Conservation (phyloP, 1,284 basidiomycete genomes). For the Naganishia sp. region DNA sequence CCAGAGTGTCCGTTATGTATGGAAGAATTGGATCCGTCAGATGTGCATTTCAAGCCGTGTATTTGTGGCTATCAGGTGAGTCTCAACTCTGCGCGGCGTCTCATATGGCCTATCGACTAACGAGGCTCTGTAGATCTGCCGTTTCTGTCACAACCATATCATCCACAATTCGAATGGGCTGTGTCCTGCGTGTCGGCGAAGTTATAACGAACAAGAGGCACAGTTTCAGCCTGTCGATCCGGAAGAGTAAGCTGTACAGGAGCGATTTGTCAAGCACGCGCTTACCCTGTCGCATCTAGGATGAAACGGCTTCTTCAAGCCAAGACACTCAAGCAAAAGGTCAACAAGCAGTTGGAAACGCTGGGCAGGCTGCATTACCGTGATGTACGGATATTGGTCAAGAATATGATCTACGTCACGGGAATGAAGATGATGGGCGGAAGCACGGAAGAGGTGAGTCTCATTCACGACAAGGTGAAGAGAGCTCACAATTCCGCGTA, state of each 20-base stretch:
- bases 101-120: conserved; percentile 4
- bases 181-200: conserved; percentile 93
- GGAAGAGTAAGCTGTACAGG: conserved; percentile 74
- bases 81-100: conserved; percentile 19
- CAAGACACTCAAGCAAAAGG: conserved; percentile 92
- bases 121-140: conserved; percentile 73
- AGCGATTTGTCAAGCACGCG: too few relatives aligned
- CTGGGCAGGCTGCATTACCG: conserved; percentile 84
- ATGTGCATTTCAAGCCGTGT: conserved; percentile 99
- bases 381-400: conserved; percentile 93
- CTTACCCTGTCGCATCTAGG: conserved; percentile 55
- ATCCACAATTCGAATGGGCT: conserved; percentile 92
- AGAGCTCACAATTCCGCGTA: conserved; percentile 47
- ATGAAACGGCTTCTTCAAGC: conserved; percentile 93
- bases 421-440: conserved; percentile 86
- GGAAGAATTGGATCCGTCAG: conserved; percentile 98
- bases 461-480: background rate
- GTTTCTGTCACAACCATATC: conserved; percentile 99
- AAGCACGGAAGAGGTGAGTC: conserved; percentile 74
- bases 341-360: conserved; percentile 90
- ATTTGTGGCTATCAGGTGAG: conserved; percentile 95
- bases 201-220: conserved; percentile 88
- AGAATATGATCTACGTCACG: conserved; percentile 93
- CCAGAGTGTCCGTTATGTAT: conserved; percentile 97
- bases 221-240: conserved; percentile 95